Evolutionary conservation across 164 flowering plant genomes (phyloP).

Genomic region (Vitis amurensis): DNA sequence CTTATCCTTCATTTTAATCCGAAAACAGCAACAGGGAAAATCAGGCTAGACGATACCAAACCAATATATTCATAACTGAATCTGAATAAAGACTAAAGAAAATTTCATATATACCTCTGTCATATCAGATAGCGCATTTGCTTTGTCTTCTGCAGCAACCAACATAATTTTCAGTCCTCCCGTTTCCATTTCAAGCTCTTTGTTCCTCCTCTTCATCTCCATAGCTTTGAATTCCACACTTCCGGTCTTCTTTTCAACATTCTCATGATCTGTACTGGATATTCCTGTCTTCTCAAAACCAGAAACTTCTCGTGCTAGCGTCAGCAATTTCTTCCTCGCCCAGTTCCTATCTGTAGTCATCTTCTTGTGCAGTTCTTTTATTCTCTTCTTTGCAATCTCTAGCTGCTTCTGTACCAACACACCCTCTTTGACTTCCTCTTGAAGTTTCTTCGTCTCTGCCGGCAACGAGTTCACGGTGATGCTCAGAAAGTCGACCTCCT

Average conservation of each 20-base stretch:
- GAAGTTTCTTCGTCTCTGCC: conserved; percentile 9
- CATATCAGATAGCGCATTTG: conserved; percentile 8
- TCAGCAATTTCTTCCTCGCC: conserved; percentile 6
- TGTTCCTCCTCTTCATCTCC: conserved; percentile 21
- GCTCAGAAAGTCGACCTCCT: conserved; percentile 9
- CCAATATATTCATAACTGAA: too few species aligned
- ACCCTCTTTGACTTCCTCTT: conserved; percentile 8
- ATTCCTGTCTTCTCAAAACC: conserved; percentile 5
- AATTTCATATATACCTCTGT: conserved; percentile 17
- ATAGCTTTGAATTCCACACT: conserved; percentile 7
- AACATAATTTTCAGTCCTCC: conserved; percentile 16
- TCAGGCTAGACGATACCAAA: too few species aligned
- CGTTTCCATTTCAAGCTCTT: conserved; percentile 28
- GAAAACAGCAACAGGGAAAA: conserved; percentile 3
- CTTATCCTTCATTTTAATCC: conserved; percentile 15
- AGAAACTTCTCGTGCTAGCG: conserved; percentile 9
- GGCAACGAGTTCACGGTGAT: conserved; percentile 6
- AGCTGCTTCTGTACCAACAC: conserved; percentile 12
- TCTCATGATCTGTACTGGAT: not conserved
- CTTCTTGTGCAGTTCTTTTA: conserved; percentile 8
- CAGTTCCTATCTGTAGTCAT: not conserved
- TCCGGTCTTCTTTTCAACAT: conserved; percentile 10
- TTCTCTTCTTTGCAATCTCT: conserved; percentile 7
- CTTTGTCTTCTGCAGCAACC: conserved; percentile 10
- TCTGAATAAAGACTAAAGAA: not conserved